Conservation (phyloP, 495 filamentous ascomycete genomes). For the Talaromyces nanjingensis region DNA sequence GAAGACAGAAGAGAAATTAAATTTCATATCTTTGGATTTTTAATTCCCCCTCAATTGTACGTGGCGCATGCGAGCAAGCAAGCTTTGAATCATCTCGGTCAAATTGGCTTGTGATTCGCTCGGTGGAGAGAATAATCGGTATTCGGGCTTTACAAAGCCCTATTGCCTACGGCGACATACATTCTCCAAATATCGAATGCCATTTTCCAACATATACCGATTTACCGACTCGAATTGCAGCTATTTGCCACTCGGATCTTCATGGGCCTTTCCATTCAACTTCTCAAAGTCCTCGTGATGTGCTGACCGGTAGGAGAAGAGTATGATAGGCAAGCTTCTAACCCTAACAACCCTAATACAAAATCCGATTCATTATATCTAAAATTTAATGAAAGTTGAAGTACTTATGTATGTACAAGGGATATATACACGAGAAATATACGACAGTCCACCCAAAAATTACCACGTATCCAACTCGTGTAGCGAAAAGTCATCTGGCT, state of each 20-base stretch:
- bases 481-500: not conserved
- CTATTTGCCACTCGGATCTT: no score
- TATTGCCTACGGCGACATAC: not conserved
- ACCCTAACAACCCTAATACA: no score
- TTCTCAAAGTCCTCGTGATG: no score
- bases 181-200: no score
- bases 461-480: not conserved
- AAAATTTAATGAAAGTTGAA: no score
- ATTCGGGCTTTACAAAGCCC: not conserved
- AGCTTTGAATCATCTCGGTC: not conserved
- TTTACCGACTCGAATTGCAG: no score
- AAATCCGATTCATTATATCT: not conserved
- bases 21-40: not conserved
- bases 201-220: no score
- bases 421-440: not conserved
- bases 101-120: not conserved
- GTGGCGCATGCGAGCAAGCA: not conserved
- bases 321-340: no score
- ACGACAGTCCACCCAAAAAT: not conserved
- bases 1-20: not conserved
- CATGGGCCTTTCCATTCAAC: no score
- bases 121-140: not conserved
- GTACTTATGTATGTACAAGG: not conserved
- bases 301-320: no score
- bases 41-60: not conserved